Conservation (phyloP, 306 rosid species). For the Inga leiocalycina region DNA sequence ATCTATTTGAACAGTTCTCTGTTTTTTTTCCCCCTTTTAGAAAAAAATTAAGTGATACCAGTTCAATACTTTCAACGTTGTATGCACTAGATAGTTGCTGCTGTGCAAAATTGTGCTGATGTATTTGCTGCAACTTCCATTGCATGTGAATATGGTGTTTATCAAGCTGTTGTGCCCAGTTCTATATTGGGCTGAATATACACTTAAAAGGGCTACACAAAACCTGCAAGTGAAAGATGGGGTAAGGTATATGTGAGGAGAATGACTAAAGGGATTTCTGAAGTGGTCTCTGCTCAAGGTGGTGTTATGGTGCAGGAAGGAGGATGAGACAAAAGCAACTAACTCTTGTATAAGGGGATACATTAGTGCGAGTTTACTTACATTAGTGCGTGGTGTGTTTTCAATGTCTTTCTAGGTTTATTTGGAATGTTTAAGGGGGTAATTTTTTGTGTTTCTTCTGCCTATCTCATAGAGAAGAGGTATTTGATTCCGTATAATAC, state of each 20-base stretch:
- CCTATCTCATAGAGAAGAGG: not conserved
- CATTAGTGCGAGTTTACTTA: not conserved
- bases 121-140: constrained; percentile 12
- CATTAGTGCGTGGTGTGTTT: not conserved
- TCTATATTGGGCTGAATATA: not conserved
- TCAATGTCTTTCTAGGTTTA: not conserved
- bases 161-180: not conserved
- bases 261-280: too few relatives aligned
- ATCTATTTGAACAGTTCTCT: constrained; percentile 2
- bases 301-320: not conserved
- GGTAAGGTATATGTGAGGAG: not conserved
- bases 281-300: too few relatives aligned
- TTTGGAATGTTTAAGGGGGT: not conserved
- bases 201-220: not conserved
- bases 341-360: not conserved
- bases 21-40: not conserved
- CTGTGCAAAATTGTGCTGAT: not conserved
- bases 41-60: not conserved
- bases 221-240: not conserved
- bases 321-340: too few relatives aligned
- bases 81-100: not conserved
- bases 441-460: not conserved
- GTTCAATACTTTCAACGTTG: constrained; percentile 9
- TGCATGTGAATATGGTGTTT: not conserved
- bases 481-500: not conserved